Conservation (phyloP, 306 rosid genomes). For the Cicer cuneatum region DNA sequence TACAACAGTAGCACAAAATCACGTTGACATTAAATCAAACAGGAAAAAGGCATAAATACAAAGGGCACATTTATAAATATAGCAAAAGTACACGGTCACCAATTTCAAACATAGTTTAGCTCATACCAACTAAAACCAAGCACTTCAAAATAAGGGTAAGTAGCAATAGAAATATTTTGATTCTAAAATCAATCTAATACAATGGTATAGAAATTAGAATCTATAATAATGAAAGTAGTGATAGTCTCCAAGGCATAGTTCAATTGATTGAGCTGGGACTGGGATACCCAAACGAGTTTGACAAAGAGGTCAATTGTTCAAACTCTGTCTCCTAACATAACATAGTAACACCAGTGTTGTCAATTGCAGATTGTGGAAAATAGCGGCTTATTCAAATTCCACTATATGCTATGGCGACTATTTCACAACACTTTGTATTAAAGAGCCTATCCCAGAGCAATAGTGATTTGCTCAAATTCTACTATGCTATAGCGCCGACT, state of each 20-base stretch:
- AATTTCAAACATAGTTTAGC: not conserved
- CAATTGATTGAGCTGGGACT: not conserved
- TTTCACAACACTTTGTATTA: too few species aligned
- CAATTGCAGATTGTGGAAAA: too few species aligned
- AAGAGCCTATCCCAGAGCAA: too few species aligned
- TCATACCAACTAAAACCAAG: slow-evolving; percentile 23
- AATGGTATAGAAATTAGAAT: not conserved
- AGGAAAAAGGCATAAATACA: slow-evolving; percentile 5
- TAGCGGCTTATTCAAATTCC: too few species aligned
- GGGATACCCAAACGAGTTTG: too few species aligned
- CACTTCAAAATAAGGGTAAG: slow-evolving; percentile 28
- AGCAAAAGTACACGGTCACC: not conserved
- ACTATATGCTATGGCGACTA: too few species aligned
- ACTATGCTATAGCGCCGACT: too few species aligned
- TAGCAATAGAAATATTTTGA: slow-evolving; percentile 22
- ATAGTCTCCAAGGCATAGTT: not conserved
- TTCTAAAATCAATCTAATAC: not conserved
- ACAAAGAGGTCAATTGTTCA: not conserved
- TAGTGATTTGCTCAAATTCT: too few species aligned
- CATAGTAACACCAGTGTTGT: not conserved
- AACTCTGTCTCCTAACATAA: not conserved
- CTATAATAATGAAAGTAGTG: not conserved
- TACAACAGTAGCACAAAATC: slow-evolving; percentile 43
- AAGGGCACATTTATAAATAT: slow-evolving; percentile 5
- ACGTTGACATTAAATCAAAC: slow-evolving; percentile 6